Evolutionary conservation across 78 protist genomes (phyloP).

Genomic region (Blattamonas nauphoetae): DNA sequence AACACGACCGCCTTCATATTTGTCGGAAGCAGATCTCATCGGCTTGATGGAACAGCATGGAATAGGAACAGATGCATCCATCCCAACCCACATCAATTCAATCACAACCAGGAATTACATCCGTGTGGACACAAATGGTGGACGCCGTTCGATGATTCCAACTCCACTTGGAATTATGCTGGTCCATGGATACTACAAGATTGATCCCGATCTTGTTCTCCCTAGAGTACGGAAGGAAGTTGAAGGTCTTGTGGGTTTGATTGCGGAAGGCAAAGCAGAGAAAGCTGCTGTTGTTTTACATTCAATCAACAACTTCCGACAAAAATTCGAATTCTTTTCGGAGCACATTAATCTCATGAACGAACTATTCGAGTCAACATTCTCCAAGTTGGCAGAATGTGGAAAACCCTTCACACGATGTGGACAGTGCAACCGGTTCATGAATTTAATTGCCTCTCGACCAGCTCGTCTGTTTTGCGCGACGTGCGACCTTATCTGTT

Average conservation of each 20-base stretch:
- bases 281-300: neutral
- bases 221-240: slow-evolving; percentile 19
- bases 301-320: neutral
- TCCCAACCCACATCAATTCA: slow-evolving; percentile 47
- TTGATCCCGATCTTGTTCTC: slow-evolving; percentile 31
- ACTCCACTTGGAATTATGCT: slow-evolving; percentile 39
- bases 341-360: neutral
- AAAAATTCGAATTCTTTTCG: slow-evolving; percentile 7
- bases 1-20: slow-evolving; percentile 40
- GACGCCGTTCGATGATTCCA: slow-evolving; percentile 32
- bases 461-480: slow-evolving; percentile 41
- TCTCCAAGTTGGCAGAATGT: neutral
- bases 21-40: slow-evolving; percentile 51
- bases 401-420: slow-evolving; percentile 15
- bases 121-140: neutral
- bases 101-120: slow-evolving; percentile 37
- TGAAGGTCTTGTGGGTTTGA: slow-evolving; percentile 14
- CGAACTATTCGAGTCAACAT: slow-evolving; percentile 15
- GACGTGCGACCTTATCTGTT: slow-evolving; percentile 12
- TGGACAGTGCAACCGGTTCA: slow-evolving; percentile 14
- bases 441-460: neutral
- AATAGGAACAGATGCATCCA: slow-evolving; percentile 67
- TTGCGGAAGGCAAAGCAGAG: slow-evolving; percentile 25
- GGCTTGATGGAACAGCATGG: slow-evolving; percentile 45
- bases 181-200: slow-evolving; percentile 26